A percentile compares a stretch with the other conserved stretches of the same genome.
Evolutionary conservation across 129 eudicot species (phyloP).

Genomic region (Artemisia tridentata): DNA sequence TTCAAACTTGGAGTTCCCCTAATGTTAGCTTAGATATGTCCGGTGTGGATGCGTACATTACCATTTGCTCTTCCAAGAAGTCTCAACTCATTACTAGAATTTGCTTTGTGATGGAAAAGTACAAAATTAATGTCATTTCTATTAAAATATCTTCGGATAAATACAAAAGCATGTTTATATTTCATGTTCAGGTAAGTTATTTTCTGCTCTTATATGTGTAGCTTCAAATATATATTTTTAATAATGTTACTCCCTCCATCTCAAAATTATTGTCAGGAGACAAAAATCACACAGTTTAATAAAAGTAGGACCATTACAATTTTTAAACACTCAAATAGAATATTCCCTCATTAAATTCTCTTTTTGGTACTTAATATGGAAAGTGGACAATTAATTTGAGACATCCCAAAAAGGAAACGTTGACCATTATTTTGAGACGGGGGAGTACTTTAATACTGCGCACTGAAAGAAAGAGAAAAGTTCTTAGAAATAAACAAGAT

Average conservation of each 20-base stretch:
- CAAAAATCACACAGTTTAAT: too few relatives aligned
- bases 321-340: too few relatives aligned
- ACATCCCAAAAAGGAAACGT: too few relatives aligned
- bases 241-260: too few relatives aligned
- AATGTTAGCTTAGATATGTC: constrained; percentile 55
- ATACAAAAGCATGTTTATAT: constrained; percentile 45
- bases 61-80: constrained; percentile 50
- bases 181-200: constrained; percentile 69
- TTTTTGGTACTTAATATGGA: too few relatives aligned
- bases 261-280: too few relatives aligned
- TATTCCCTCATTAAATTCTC: too few relatives aligned
- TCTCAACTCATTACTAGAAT: constrained; percentile 49
- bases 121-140: constrained; percentile 51
- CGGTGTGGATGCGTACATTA: constrained; percentile 69
- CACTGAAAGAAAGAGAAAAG: background rate
- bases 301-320: too few relatives aligned
- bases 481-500: background rate
- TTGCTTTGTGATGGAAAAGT: constrained; percentile 58
- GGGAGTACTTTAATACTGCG: background rate
- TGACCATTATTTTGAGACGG: too few relatives aligned
- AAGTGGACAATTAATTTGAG: too few relatives aligned
- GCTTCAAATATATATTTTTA: background rate
- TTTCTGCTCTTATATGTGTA: background rate
- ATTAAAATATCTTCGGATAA: constrained; percentile 52
- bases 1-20: constrained; percentile 64